Base-by-base conservation (phyloP, 495 filamentous ascomycete genomes). In the Echria macrotheca region DNA sequence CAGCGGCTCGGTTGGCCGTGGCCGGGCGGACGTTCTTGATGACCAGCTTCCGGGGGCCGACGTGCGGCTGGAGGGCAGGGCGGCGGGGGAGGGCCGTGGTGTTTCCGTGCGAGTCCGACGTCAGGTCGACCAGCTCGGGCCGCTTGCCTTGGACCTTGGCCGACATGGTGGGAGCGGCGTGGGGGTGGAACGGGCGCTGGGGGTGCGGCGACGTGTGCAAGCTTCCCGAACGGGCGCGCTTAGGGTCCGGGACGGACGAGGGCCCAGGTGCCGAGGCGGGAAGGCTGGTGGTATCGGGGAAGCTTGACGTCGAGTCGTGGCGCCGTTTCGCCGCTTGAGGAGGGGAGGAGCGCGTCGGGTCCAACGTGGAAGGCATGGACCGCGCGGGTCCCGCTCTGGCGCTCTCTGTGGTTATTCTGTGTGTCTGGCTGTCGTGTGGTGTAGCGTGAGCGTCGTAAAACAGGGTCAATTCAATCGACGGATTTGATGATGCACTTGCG, bases 21-120 rank as follows among this genome's bases (percentile, higher is more conserved):
- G 77, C 66, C 3, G 74, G 75, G 24, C 84, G 80, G 52, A 95
- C 75, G 59, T 95, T 96, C 76, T 93, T 94, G 44, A 97, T 83
- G 1, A 85, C 76, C 9, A 98, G 76, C 67, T 83, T 91, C 69
- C 85, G 89, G n/a, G 86, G 74, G 17, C 86, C 85, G 4, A 64
- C 64, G 50, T 79, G 74, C 7, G 79, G 72, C 54, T 80, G 73
- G 50, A 82, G 72, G 50, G 63, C 65, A 12, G 65, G 49, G 2
- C 40, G 42, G 44, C 55, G 45, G 39, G 39, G 52, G 49, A 25
- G 21, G 4, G 48, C 14, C 38, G 49, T 26, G 24, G 38, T n/a
- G 15, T 17, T 10, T 8, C 1, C 9, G 38, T 14, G 23, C 15
- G 3, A 17, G n/a, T 22, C n/a, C 2, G 14, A 1, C 36, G 70